Conservation (phyloP, 2,329 filamentous ascomycete genomes). For the Dothistroma pini region DNA sequence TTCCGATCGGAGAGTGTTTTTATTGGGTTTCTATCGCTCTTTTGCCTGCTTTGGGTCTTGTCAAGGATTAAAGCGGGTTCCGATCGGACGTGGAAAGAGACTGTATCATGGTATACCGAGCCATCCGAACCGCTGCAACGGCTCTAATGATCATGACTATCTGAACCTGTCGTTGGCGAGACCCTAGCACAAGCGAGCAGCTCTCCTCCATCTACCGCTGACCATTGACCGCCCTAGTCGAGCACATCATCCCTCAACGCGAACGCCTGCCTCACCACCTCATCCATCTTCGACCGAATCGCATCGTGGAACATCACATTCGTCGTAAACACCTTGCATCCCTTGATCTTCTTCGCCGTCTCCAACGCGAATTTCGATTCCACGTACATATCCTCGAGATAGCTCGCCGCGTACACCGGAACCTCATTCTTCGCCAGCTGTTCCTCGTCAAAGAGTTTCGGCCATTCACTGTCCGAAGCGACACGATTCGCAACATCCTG, state of each 20-base stretch:
- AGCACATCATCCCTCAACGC: conserved; percentile 67
- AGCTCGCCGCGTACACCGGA: conserved; percentile 80
- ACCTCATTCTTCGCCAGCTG: conserved; percentile 74
- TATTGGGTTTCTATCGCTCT: too few relatives aligned
- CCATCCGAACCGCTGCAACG: too few relatives aligned
- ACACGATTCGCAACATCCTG: conserved; percentile 66
- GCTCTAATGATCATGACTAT: neutral
- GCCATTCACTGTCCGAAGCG: conserved; percentile 67
- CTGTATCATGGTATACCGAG: too few relatives aligned
- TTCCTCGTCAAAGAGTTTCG: conserved; percentile 68
- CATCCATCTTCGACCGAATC: conserved; percentile 66
- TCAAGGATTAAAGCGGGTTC: too few relatives aligned
- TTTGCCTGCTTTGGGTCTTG: too few relatives aligned
- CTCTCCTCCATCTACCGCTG: neutral
- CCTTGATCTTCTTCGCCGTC: conserved; percentile 70
- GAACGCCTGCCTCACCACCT: conserved; percentile 74
- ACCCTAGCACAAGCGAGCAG: neutral
- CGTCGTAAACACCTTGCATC: conserved; percentile 76
- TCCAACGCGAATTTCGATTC: conserved; percentile 69
- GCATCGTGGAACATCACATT: conserved; percentile 88
- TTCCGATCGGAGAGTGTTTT: too few relatives aligned
- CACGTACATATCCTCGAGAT: conserved; percentile 89
- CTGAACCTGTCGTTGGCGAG: neutral
- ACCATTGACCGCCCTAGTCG: conserved; percentile 43
- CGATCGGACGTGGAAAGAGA: too few relatives aligned